phyloP scores from a whole-genome alignment of 2,329 filamentous ascomycete species.

The Hyphodiscus sp. region DNA sequence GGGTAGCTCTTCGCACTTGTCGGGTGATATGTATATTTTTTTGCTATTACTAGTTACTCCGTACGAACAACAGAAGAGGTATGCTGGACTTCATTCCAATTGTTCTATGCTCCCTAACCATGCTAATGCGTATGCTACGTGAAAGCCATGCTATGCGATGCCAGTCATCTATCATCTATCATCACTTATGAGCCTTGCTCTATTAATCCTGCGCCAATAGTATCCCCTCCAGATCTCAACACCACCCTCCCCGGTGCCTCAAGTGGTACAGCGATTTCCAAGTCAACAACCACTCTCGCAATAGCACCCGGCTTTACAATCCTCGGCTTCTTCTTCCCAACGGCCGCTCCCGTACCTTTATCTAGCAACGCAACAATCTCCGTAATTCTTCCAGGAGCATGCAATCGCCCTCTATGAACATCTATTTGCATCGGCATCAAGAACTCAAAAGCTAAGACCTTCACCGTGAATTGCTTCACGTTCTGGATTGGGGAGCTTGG shows the following conservation, averaged over 20 bases:
- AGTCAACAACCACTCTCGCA: slow-evolving; percentile 68
- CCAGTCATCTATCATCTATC: too few species aligned
- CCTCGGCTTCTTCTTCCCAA: slow-evolving; percentile 73
- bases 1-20: too few species aligned
- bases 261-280: slow-evolving; percentile 68
- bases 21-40: too few species aligned
- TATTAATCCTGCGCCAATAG: slow-evolving; percentile 79
- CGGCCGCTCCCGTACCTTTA: slow-evolving; percentile 65
- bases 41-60: too few species aligned
- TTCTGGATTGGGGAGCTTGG: slow-evolving; percentile 61
- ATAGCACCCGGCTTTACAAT: slow-evolving; percentile 75
- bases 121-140: not conserved
- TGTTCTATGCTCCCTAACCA: not conserved
- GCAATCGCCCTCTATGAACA: slow-evolving; percentile 77
- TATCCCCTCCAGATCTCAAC: slow-evolving; percentile 71
- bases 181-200: slow-evolving; percentile 38
- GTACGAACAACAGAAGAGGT: too few species aligned
- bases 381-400: slow-evolving; percentile 68
- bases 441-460: slow-evolving; percentile 84
- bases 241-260: slow-evolving; percentile 78
- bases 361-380: slow-evolving; percentile 69
- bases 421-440: slow-evolving; percentile 85
- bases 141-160: not conserved
- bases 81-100: too few species aligned
- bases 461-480: slow-evolving; percentile 69